phyloP scores from a whole-genome alignment of 1,139 yeast species.

The Nadsonia commutata region DNA sequence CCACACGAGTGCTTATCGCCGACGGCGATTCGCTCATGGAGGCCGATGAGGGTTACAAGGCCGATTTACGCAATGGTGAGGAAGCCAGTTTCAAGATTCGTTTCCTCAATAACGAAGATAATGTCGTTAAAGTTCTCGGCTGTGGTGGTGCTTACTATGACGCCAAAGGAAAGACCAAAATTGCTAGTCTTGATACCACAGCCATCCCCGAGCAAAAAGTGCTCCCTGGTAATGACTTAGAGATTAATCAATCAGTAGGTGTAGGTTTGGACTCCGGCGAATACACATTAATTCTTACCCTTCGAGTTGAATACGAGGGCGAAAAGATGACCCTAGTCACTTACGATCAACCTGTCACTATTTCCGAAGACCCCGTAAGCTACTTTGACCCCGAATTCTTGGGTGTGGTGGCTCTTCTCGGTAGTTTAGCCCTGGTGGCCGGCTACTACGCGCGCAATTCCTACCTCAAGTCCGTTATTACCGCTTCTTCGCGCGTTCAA shows the following conservation, averaged over 20 bases:
- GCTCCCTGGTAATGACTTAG: constrained; percentile 33
- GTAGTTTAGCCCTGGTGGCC: constrained; percentile 34
- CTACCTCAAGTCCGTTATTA: constrained; percentile 32
- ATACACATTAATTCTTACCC: constrained; percentile 46
- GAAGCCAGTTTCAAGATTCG: constrained; percentile 39
- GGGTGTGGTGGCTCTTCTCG: constrained; percentile 37
- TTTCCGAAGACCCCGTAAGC: constrained; percentile 55
- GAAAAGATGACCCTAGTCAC: constrained; percentile 39
- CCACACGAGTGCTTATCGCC: constrained; percentile 2
- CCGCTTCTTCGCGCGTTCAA: constrained; percentile 20
- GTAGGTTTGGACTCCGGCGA: constrained; percentile 43
- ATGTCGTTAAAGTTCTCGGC: constrained; percentile 45
- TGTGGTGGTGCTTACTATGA: constrained; percentile 59
- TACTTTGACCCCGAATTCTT: constrained; percentile 60
- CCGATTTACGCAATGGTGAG: constrained; percentile 32
- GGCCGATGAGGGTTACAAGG: constrained; percentile 7
- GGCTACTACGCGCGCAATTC: constrained; percentile 26
- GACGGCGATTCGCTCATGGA: background rate
- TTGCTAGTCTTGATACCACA: constrained; percentile 50
- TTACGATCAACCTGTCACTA: constrained; percentile 40
- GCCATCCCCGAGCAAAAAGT: constrained; percentile 49
- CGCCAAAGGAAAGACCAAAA: constrained; percentile 31
- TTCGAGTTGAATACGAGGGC: constrained; percentile 39
- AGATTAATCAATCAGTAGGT: constrained; percentile 15
- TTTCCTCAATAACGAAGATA: constrained; percentile 43